These are phyloP conservation scores for Calonectria crousiana DNA, from an alignment of 2,329 filamentous ascomycete species.

Conservation along the genomic window DNA sequence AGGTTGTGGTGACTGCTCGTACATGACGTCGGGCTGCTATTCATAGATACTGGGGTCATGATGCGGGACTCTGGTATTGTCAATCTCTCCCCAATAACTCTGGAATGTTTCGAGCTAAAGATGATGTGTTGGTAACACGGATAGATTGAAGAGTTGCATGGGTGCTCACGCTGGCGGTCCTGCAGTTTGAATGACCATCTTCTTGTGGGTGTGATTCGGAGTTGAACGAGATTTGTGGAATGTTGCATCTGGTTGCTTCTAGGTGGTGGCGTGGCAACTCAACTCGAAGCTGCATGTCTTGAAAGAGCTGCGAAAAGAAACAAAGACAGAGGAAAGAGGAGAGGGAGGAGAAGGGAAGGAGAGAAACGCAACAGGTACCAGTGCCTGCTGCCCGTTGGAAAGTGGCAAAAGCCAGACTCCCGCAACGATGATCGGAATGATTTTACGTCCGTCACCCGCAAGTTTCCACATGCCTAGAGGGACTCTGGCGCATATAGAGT, in stretches of 20 bases:
- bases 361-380: neutral
- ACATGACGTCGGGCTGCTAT: neutral
- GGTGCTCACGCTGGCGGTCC: neutral
- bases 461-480: neutral
- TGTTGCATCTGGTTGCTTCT: neutral
- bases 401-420: neutral
- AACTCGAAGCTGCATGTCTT: neutral
- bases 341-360: neutral
- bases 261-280: neutral
- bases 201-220: neutral
- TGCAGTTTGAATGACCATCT: neutral
- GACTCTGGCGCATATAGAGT: neutral
- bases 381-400: neutral
- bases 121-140: neutral
- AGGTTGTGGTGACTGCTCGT: neutral
- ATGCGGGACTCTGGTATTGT: neutral
- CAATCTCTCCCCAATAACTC: neutral
- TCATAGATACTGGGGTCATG: neutral
- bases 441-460: neutral
- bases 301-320: neutral
- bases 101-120: neutral
- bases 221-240: neutral
- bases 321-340: neutral
- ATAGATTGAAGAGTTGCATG: neutral
- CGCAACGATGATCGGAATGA: slow-evolving; percentile 1